Percentiles rank a stretch among this genome's conserved stretches.
These are phyloP conservation scores for Penicillium sp. DNA, from an alignment of 2,329 filamentous ascomycete species.

Conservation along the genomic window DNA sequence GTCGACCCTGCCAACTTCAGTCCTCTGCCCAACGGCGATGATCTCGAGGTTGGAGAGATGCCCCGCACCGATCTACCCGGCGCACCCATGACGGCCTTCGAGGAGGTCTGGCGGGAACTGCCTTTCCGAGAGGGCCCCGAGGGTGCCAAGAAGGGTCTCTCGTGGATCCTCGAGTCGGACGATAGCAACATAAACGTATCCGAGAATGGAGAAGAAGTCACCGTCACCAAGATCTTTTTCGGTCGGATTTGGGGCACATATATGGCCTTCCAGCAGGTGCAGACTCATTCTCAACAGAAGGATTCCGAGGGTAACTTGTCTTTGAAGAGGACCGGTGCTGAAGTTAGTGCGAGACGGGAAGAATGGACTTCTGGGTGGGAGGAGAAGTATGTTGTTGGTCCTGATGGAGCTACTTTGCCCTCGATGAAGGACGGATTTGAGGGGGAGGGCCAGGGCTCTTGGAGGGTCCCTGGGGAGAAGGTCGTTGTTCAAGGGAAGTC, in stretches of 20 bases:
- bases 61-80: slow-evolving; percentile 45
- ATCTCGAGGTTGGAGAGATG: slow-evolving; percentile 49
- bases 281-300: slow-evolving; percentile 23
- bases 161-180: slow-evolving; percentile 41
- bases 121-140: slow-evolving; percentile 41
- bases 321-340: slow-evolving; percentile 30
- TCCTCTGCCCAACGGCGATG: slow-evolving; percentile 48
- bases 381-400: slow-evolving; percentile 30
- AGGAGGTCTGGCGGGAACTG: slow-evolving; percentile 69
- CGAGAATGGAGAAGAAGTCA: slow-evolving; percentile 23
- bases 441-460: slow-evolving; percentile 24
- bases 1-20: slow-evolving; percentile 47
- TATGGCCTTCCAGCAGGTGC: slow-evolving; percentile 37
- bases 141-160: slow-evolving; percentile 30
- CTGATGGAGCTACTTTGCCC: slow-evolving; percentile 24
- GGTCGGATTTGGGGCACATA: slow-evolving; percentile 41
- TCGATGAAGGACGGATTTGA: slow-evolving; percentile 29
- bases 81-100: slow-evolving; percentile 56
- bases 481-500: slow-evolving; percentile 25
- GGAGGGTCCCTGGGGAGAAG: slow-evolving; percentile 29
- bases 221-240: slow-evolving; percentile 38
- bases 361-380: slow-evolving; percentile 33
- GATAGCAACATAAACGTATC: slow-evolving; percentile 14
- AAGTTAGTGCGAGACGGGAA: slow-evolving; percentile 40
- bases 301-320: slow-evolving; percentile 18